phyloP scores from a whole-genome alignment of 108 stramenopile genomes.

The Conticribra guillardii region DNA sequence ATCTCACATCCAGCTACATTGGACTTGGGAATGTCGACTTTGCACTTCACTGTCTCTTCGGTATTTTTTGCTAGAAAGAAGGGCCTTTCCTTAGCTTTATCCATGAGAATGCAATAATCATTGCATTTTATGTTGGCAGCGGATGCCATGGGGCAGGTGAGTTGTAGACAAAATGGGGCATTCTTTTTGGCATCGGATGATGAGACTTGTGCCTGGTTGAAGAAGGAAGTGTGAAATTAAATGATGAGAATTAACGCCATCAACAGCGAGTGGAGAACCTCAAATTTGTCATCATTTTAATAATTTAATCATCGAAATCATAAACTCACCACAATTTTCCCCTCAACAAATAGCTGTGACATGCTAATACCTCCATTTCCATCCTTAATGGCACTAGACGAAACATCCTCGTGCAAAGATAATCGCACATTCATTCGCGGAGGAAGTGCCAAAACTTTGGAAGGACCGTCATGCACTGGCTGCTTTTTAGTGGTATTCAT shows the following conservation, averaged over 20 bases:
- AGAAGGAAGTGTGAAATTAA: too few species aligned
- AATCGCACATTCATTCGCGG: slow-evolving; percentile 60
- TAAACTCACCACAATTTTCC: slow-evolving; percentile 56
- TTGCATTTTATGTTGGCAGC: slow-evolving; percentile 17
- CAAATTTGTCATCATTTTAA: too few species aligned
- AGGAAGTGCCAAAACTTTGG: slow-evolving; percentile 13
- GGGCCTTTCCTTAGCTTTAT: background rate
- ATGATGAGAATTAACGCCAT: too few species aligned
- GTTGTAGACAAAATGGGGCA: slow-evolving; percentile 46
- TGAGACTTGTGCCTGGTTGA: slow-evolving; percentile 54
- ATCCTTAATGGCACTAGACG: slow-evolving; percentile 44
- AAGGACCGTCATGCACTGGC: background rate
- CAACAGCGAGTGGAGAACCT: too few species aligned
- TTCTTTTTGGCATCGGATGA: slow-evolving; percentile 65
- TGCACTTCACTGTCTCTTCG: background rate
- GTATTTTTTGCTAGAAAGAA: background rate
- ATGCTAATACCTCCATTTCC: slow-evolving; percentile 37
- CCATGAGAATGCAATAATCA: slow-evolving; percentile 1
- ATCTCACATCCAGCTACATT: slow-evolving; percentile 45
- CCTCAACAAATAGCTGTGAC: slow-evolving; percentile 56
- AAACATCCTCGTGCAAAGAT: slow-evolving; percentile 65
- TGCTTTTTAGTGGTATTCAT: slow-evolving; percentile 2
- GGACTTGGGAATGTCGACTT: slow-evolving; percentile 63
- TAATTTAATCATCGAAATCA: too few species aligned
- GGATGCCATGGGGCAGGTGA: slow-evolving; percentile 4